Evolutionary conservation across 176 grass and related monocot genomes (phyloP), one percentile per base, ranked within the genome.

Genomic region (Melocanna baccifera): DNA sequence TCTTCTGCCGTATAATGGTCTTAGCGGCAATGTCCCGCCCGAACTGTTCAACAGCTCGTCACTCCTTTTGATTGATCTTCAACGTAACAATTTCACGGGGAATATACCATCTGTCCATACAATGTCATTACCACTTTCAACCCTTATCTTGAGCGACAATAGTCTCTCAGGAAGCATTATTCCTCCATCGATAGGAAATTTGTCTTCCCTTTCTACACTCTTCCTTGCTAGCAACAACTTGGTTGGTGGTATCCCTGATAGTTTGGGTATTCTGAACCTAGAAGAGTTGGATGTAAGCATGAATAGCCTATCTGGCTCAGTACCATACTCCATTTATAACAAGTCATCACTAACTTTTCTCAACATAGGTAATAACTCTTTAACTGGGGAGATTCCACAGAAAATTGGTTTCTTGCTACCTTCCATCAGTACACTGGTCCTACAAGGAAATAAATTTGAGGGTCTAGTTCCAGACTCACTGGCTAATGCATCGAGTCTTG

Each of bases 1-100:
- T 10, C 59, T 62, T 40, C 62, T 91, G 23, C 72, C 87, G 16
- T 75, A 85, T 59, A 88, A 85, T 32, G 76, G 85, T 34, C 83
- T 90, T 15, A 80, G 77, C 77, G 77, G 76, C 50, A 86, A 86
- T 1, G 41, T 70, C 32, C 51, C 88, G 0, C n/a, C 46, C 2
- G 70, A 82, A 36, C 69, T 90, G 58, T 85, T 83, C 36, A 90
- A 90, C 45, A 81, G 83, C 76, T 85, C 88, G 6, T 77, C 76
- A 9, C 73, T 90, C 48, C 73, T 82, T 26, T 26, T 90, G 36
- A 59, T 90, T 18, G 88, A 90, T 58, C 88, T 90, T 55, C 59
- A 77, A 0, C 59, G 72, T 34, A 90, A 86, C 26, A 90, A 82
- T 29, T 77, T 90, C 58, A 77, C 83, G 2, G 88, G 88, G 15